Conservation (phyloP, 1,139 yeast genomes). For the Nematodospora anomalae region DNA sequence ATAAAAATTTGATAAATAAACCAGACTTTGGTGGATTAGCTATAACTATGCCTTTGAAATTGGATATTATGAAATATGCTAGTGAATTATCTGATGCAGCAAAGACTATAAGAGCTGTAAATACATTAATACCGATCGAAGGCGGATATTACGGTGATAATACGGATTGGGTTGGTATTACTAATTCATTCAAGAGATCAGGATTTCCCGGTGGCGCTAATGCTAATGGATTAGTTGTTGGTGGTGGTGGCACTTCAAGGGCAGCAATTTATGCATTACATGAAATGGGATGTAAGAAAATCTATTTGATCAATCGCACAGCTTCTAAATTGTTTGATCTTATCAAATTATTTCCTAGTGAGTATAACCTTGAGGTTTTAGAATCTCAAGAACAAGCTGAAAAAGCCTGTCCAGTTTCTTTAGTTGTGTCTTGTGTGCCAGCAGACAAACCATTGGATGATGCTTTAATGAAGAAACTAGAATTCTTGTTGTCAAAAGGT, state of each 20-base stretch:
- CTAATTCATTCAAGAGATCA: constrained; percentile 56
- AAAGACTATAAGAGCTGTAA: constrained; percentile 82
- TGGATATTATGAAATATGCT: constrained; percentile 70
- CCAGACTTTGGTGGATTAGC: constrained; percentile 81
- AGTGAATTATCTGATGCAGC: constrained; percentile 73
- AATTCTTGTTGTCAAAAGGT: constrained; percentile 47
- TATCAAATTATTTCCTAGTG: constrained; percentile 58
- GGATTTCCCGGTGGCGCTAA: constrained; percentile 52
- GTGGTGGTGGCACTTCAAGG: constrained; percentile 97
- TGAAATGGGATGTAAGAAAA: constrained; percentile 71
- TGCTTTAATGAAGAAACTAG: constrained; percentile 45
- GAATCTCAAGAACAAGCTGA: constrained; percentile 49
- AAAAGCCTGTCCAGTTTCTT: constrained; percentile 47
- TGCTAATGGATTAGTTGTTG: constrained; percentile 71
- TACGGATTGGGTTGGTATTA: constrained; percentile 95
- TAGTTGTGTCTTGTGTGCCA: constrained; percentile 85
- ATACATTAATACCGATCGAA: constrained; percentile 66
- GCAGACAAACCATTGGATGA: constrained; percentile 76
- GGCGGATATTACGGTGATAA: constrained; percentile 77
- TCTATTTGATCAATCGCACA: constrained; percentile 84
- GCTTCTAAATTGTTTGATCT: constrained; percentile 60
- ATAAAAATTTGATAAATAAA: constrained; percentile 48
- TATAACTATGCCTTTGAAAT: constrained; percentile 86
- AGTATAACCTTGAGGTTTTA: constrained; percentile 60
- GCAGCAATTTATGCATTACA: constrained; percentile 91